phyloP scores from a whole-genome alignment of 495 filamentous ascomycete species.

The Hyaloscypha variabilis region DNA sequence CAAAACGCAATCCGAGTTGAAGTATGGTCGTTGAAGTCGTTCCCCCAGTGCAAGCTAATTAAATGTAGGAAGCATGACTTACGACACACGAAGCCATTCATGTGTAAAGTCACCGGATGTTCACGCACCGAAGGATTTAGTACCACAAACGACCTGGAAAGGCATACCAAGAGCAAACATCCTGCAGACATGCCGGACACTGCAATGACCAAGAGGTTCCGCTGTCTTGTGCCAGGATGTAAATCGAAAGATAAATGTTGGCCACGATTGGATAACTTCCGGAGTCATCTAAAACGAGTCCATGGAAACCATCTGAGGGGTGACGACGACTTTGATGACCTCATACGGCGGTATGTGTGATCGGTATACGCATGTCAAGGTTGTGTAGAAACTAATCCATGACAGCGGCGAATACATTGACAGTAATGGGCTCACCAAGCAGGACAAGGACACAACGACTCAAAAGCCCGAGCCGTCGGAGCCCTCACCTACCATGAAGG shows the following conservation, averaged over 20 bases:
- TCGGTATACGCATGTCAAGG: neutral
- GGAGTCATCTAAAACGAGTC: constrained; percentile 79
- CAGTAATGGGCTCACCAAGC: neutral
- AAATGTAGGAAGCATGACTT: constrained; percentile 75
- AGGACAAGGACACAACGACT: constrained; percentile 12
- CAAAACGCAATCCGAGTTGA: constrained; percentile 51
- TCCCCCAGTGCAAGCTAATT: constrained; percentile 9
- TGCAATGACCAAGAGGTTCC: constrained; percentile 60
- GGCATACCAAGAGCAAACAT: constrained; percentile 75
- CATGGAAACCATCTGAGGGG: constrained; percentile 57
- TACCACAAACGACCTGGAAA: constrained; percentile 77
- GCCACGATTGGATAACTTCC: constrained; percentile 92
- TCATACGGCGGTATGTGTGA: constrained; percentile 29
- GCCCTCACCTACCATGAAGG: constrained; percentile 1
- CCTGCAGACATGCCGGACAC: constrained; percentile 37
- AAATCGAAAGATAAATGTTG: constrained; percentile 73
- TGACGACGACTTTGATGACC: constrained; percentile 25
- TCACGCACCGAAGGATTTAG: constrained; percentile 69
- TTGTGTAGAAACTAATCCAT: constrained; percentile 15
- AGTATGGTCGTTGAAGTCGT: constrained; percentile 28
- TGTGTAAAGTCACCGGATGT: constrained; percentile 65
- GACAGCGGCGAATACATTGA: constrained; percentile 28
- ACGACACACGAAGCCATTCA: constrained; percentile 74
- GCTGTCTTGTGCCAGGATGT: constrained; percentile 67
- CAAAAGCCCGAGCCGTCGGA: constrained; percentile 4